Base-by-base conservation (phyloP, 2,329 filamentous ascomycete genomes). In the Aspergillus fumigatiaffinis region DNA sequence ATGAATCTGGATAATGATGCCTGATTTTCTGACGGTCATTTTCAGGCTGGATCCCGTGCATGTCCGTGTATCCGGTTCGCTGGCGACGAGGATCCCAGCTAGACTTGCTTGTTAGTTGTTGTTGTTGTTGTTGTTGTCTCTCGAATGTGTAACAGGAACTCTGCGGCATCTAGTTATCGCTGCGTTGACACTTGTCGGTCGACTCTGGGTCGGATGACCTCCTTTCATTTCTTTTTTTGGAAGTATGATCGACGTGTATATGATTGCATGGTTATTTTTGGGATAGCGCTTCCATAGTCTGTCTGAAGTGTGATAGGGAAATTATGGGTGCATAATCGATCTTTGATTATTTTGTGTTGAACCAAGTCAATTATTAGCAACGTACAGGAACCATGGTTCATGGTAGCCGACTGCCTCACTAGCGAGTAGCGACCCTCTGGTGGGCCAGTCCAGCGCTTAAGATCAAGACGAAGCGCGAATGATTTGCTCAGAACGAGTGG, bases 201-300 rank as follows among this genome's bases (percentile, higher is more conserved):
- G 21, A 35, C 20, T 32, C 44, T 54, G 48, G 53, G 50, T 46
- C 23, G 41, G 28, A 32, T 29, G 21, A 20, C 12, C 35, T 9
- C 12, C 29, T 52, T 38, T 41, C 25, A 20, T 25, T 29, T 55
- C 38, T n/a, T 21, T 26, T 46, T 51, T 38, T 55, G 50, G 47
- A 47, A 55, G 50, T 57, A 56, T 57, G 53, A 60, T 55, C 52
- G 57, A 54, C 58, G 32, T 57, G 54, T 61, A 57, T 56, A 55
- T 50, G 54, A 52, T 54, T 51, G 60, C 51, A 47, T 55, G 32
- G 25, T 20, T 55, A 51, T 49, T 57, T 44, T 57, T 57, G 46
- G 35, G 46, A 23, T 51, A 46, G 35, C 14, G 21, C 9, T 17
- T 47, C 20, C 44, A 47, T 26, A 47, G 12, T 47, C 44, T 44